phyloP scores from a whole-genome alignment of 768 basidiomycete species.

The Hygrophoropsis aurantiaca region DNA sequence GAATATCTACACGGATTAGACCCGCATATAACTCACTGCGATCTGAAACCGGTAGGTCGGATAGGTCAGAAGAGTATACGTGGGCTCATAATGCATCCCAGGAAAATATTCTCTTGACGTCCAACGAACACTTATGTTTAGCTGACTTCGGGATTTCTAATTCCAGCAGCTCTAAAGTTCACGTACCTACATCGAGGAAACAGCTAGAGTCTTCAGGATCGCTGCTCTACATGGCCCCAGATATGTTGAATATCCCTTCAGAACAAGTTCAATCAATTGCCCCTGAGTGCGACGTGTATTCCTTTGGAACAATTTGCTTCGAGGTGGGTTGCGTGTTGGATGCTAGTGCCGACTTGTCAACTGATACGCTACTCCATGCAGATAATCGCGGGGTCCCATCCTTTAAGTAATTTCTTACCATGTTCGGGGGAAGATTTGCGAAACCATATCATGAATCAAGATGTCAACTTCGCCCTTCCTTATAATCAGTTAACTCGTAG shows the following conservation, averaged over 20 bases:
- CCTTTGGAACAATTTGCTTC: conserved; percentile 32
- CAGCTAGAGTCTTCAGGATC: conserved; percentile 16
- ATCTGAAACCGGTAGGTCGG: conserved; percentile 40
- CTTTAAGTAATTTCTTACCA: too few species aligned
- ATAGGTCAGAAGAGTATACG: background rate
- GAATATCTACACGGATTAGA: conserved; percentile 37
- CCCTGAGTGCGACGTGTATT: conserved; percentile 33
- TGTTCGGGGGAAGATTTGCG: too few species aligned
- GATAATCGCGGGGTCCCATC: too few species aligned
- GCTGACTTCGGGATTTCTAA: conserved; percentile 31
- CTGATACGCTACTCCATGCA: too few species aligned
- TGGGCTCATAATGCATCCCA: conserved; percentile 8
- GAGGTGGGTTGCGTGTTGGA: conserved; percentile 32
- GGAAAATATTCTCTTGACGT: conserved; percentile 28
- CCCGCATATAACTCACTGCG: conserved; percentile 43
- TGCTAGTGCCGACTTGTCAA: too few species aligned
- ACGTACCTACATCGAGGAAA: conserved; percentile 12
- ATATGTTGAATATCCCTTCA: conserved; percentile 14
- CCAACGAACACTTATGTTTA: conserved; percentile 25
- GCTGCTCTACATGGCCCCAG: conserved; percentile 26
- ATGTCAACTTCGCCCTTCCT: too few species aligned
- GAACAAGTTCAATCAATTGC: conserved; percentile 11
- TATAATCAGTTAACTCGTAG: too few species aligned
- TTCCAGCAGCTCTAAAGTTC: conserved; percentile 12
- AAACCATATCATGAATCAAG: too few species aligned